A percentile compares a stretch with the other conserved stretches of the same genome.
These are phyloP conservation scores for Prototheca cutis DNA, from an alignment of 163 green algal genomes.

Conservation along the genomic window DNA sequence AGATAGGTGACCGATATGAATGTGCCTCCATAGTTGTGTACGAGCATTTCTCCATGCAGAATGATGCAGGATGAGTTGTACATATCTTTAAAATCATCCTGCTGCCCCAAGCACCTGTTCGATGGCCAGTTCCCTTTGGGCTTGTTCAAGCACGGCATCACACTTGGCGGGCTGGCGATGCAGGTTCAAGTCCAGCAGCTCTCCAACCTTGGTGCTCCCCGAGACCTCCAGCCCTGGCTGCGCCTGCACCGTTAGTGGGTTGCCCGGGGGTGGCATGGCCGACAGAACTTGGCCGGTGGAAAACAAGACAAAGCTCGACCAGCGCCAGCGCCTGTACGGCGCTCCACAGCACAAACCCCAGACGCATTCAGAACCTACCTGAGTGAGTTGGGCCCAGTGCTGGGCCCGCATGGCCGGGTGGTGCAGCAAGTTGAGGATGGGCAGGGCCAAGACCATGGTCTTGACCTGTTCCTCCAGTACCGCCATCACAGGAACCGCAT, in stretches of 20 bases:
- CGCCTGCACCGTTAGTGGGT: conserved; percentile 46
- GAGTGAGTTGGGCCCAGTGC: conserved; percentile 89
- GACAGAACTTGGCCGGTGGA: too few species aligned
- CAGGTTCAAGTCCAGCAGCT: conserved; percentile 75
- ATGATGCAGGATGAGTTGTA: neutral
- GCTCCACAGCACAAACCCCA: too few species aligned
- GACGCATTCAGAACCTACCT: too few species aligned
- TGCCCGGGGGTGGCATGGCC: neutral
- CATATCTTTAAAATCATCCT: neutral
- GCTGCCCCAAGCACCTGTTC: conserved; percentile 43
- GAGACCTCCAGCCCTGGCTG: conserved; percentile 72
- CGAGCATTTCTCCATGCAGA: neutral
- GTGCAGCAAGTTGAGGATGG: conserved; percentile 79
- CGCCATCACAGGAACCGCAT: conserved; percentile 52
- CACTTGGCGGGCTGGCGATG: conserved; percentile 81
- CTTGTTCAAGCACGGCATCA: conserved; percentile 78
- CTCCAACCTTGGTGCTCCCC: conserved; percentile 72
- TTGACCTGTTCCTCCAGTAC: conserved; percentile 71
- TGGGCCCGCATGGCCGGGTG: conserved; percentile 81
- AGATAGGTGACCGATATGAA: neutral
- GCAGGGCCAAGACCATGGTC: conserved; percentile 74
- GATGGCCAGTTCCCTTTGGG: conserved; percentile 87
- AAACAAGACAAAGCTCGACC: too few species aligned
- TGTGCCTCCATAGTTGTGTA: neutral
- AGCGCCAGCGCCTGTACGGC: neutral